Percentiles rank a stretch among this genome's conserved stretches.
Evolutionary conservation across 2,329 filamentous ascomycete species (phyloP).

Genomic region (Monilinia fructigena): DNA sequence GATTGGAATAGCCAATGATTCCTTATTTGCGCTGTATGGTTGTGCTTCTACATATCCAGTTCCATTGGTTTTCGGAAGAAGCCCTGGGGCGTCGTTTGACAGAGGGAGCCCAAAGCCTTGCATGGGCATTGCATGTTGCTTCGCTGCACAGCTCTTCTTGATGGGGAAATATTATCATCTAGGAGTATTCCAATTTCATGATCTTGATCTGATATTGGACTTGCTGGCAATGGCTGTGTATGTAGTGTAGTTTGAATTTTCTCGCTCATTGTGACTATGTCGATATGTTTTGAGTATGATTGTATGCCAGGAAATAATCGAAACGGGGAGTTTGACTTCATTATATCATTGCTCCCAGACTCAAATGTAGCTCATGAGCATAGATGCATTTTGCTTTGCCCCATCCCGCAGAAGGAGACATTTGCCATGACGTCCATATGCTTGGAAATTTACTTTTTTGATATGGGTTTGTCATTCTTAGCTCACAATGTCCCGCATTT

Average conservation of each 20-base stretch:
- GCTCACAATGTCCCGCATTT: not conserved
- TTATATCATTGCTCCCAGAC: not conserved
- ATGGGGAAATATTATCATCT: slow-evolving; percentile 1
- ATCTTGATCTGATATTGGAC: not conserved
- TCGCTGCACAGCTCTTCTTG: slow-evolving; percentile 4
- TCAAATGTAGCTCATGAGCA: not conserved
- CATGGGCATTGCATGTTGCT: not conserved
- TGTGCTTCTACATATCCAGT: not conserved
- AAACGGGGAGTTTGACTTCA: not conserved
- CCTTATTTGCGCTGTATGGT: slow-evolving; percentile 8
- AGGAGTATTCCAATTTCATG: not conserved
- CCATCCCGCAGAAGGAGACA: not conserved
- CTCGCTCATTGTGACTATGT: not conserved
- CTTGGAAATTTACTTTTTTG: not conserved
- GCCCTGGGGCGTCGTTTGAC: not conserved
- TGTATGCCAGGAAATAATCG: not conserved
- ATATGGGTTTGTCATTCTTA: not conserved
- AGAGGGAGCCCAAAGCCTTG: slow-evolving; percentile 1
- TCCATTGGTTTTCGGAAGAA: not conserved
- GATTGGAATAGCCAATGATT: not conserved
- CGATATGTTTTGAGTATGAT: not conserved
- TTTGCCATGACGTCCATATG: not conserved
- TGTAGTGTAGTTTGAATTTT: not conserved
- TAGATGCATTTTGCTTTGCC: not conserved
- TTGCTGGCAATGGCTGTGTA: not conserved